A percentile compares a stretch with the other conserved stretches of the same genome.
Evolutionary conservation across 116 monocot species (phyloP).

Genomic region (Cymodocea nodosa): DNA sequence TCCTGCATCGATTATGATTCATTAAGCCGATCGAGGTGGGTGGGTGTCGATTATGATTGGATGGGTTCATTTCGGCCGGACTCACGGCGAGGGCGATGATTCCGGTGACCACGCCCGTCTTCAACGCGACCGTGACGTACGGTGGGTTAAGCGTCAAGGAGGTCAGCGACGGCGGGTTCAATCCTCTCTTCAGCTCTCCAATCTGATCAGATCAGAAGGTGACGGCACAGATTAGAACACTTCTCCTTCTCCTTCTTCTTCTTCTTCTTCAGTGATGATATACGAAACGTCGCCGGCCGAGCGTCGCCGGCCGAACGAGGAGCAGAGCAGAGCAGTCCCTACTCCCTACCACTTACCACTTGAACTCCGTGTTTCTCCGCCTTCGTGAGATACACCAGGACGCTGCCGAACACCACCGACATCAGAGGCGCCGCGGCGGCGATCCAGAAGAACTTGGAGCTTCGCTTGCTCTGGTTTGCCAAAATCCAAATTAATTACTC

Average conservation of each 20-base stretch:
- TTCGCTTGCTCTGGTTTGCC: constrained; percentile 48
- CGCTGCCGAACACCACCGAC: constrained; percentile 60
- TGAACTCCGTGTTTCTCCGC: constrained; percentile 76
- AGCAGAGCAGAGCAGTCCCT: too few relatives aligned
- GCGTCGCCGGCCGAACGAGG: too few relatives aligned
- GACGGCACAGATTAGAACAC: background rate
- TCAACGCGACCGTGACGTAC: constrained; percentile 49
- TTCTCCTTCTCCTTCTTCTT: background rate
- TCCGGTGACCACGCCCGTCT: constrained; percentile 70
- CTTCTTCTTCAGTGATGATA: too few relatives aligned
- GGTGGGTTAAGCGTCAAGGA: constrained; percentile 37
- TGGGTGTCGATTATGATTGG: too few relatives aligned
- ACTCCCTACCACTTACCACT: constrained; percentile 37
- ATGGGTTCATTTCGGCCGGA: background rate
- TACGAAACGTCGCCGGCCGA: background rate
- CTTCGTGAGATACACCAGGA: constrained; percentile 58
- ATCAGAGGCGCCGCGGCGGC: constrained; percentile 69
- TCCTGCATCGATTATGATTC: constrained; percentile 32
- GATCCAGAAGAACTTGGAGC: constrained; percentile 61
- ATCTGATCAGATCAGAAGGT: constrained; percentile 17
- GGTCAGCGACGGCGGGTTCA: constrained; percentile 66
- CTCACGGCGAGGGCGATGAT: constrained; percentile 78
- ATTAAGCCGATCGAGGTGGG: too few relatives aligned
- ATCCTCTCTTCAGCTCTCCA: constrained; percentile 65
- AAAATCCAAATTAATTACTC: background rate